Percentiles rank a stretch among this genome's conserved stretches.
Conservation (phyloP, 345 rosid species). For the Erysimum cheiranthoides region DNA sequence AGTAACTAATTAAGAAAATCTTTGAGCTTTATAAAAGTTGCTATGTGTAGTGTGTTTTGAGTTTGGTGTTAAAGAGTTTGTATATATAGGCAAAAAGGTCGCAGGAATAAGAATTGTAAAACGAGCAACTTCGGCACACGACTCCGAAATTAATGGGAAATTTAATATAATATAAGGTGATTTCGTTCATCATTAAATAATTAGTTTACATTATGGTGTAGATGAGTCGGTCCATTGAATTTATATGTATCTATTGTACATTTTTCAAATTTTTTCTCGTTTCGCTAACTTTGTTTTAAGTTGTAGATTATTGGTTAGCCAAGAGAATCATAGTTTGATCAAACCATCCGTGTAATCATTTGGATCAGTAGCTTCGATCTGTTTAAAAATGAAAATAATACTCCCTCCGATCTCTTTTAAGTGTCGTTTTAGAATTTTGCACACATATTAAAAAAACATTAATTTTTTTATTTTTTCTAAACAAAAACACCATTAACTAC, state of each 20-base stretch:
- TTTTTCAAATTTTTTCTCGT: not conserved
- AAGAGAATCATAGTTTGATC: conserved; percentile 16
- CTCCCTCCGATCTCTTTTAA: no score
- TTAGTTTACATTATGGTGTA: not conserved
- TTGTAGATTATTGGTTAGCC: conserved; percentile 7
- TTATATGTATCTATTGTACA: not conserved
- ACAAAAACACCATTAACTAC: no score
- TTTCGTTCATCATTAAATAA: not conserved
- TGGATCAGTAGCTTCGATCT: not conserved
- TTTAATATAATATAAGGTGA: conserved; percentile 2
- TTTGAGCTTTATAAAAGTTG: conserved; percentile 23
- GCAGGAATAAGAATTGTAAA: not conserved
- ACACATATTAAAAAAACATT: no score
- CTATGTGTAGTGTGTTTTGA: conserved; percentile 39
- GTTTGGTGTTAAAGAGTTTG: conserved; percentile 24
- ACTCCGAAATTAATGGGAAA: conserved; percentile 10
- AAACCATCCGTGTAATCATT: not conserved
- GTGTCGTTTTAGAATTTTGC: no score
- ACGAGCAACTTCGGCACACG: conserved; percentile 38
- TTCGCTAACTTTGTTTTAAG: conserved; percentile 20
- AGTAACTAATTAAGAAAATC: conserved; percentile 12
- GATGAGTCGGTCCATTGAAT: conserved; percentile 31
- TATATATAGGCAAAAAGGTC: conserved; percentile 38
- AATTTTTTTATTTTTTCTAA: no score
- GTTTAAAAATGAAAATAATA: not conserved